Percentiles rank a stretch among this genome's conserved stretches.
These are phyloP conservation scores for Penicillium aurantiogriseum DNA, from an alignment of 2,329 filamentous ascomycete genomes.

Conservation along the genomic window DNA sequence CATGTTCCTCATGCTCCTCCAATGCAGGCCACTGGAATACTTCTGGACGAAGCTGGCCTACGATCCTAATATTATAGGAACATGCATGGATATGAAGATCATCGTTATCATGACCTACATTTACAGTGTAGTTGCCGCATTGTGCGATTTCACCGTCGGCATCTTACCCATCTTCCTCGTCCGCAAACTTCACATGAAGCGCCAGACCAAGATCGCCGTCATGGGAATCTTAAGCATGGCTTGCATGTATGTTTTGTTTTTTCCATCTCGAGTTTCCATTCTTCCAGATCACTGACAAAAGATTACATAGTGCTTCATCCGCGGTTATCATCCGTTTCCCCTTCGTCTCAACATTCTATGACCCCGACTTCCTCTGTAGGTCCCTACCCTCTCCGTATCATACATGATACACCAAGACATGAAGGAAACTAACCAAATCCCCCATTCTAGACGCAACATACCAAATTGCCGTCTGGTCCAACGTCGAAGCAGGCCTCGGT, in stretches of 20 bases:
- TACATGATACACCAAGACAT: neutral
- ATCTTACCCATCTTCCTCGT: constrained; percentile 56
- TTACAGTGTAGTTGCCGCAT: constrained; percentile 33
- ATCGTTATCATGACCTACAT: constrained; percentile 37
- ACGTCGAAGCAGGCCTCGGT: constrained; percentile 36
- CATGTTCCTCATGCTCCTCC: constrained; percentile 54
- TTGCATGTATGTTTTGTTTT: constrained; percentile 42
- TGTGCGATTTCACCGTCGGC: constrained; percentile 53
- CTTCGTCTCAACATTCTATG: constrained; percentile 39
- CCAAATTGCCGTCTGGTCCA: constrained; percentile 44
- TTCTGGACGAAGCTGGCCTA: constrained; percentile 47
- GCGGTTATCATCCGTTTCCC: constrained; percentile 48
- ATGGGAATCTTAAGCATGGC: constrained; percentile 56
- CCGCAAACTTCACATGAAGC: constrained; percentile 55
- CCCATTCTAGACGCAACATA: constrained; percentile 39
- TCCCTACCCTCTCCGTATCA: neutral
- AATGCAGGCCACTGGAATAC: constrained; percentile 51
- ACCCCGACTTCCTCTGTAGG: constrained; percentile 39
- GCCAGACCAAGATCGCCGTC: constrained; percentile 52
- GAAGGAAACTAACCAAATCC: neutral
- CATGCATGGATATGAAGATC: constrained; percentile 43
- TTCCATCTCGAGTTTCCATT: constrained; percentile 12
- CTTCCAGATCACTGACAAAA: neutral
- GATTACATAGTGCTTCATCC: constrained; percentile 40
- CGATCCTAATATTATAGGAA: constrained; percentile 33